Evolutionary conservation across 2,329 filamentous ascomycete genomes (phyloP), one percentile per base, ranked within the genome.

Genomic region (Fusarium miscanthi): DNA sequence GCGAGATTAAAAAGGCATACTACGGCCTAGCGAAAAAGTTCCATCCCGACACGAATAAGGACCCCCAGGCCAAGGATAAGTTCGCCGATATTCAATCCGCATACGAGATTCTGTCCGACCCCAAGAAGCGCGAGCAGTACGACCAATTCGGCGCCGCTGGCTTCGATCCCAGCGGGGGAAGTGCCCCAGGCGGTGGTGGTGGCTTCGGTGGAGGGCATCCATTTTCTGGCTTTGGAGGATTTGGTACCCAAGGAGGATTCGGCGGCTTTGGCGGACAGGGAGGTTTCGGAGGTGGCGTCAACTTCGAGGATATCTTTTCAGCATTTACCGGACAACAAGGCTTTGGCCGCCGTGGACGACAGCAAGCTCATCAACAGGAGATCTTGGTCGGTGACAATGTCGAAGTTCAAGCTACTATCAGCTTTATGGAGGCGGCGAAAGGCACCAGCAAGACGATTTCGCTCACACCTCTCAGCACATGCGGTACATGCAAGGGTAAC

Each of bases 1-100:
- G 90, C 66, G 95, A 98, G 40, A 98, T 99, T 81, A 99, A 99
- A 82, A 98, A 98, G 82, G 95, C 96, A 6, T 99, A 99, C 85
- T 99, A 99, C 81, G 94, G 95, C 56, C 87, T 98, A 66, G 96
- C 96, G 25, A 99, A 99, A 84, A 99, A 98, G 80, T 99, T 90
- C 81, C 96, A 99, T 78, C 96, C 96, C 13, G 96, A 99, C 81
- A 98, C 96, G 40, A 99, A 98, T 87, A 98, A 98, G 82, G 96
- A 98, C 76, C 82, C 93, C 6, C 88, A 86, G n/a, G 95, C 96
- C 40, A 98, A 98, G 81, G 96, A 98, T 77, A 95, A 93, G 78
- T 99, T 99, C 78, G 89, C 92, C 72, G 95, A 98, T 76, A 94
- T 97, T 60, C 96, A 99, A 82, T 90, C 93, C 37, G 94, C 96